Evolutionary conservation across 1,284 basidiomycete species (phyloP), one percentile per base, ranked within the genome.

Genomic region (Ustilago curta): DNA sequence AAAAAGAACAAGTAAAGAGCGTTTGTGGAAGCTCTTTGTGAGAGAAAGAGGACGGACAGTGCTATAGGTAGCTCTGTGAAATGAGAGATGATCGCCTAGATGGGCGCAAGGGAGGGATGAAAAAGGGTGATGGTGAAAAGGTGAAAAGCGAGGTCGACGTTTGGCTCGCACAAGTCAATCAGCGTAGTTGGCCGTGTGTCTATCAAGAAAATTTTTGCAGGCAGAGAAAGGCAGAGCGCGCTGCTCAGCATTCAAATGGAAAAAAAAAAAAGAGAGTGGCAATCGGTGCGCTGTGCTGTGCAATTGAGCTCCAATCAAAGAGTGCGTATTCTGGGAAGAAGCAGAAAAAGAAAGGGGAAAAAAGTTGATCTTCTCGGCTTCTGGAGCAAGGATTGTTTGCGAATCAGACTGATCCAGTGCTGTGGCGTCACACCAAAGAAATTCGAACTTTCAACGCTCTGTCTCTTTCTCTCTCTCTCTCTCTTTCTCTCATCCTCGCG

Each of bases 41-140:
- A 9, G 6, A 19, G 21, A 39, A 40, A 29, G 47, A 23, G 54
- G 58, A 42, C 51, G 65, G 47, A 74, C 66, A 74, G 71, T 57
- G 71, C 66, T 69, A 69, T 14, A 23, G 37, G 55, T 62, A 74
- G 71, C 71, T 74, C 71, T 74, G 71, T 59, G 54, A 49, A 19
- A 57, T 48, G 54, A 45, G 31, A 51, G 40, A 44, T 47, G 58
- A 61, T 55, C 52, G 61, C 65, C 62, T 58, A 62, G 50, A 48
- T 37, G 54, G 62, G 71, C 50, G 53, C 45, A 39, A 51, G 58
- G 66, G 53, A 59, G 37, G 43, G 63, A 51, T 48, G 53, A 32
- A 39, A 39, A 57, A 35, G 43, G 57, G 58, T 58, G 71, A 40
- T 74, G 71, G 57, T 58, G 62, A 63, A 19, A 29, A 29, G 39